Base-by-base conservation (phyloP, 2,329 filamentous ascomycete species). In the Diaporthe ilicicola region DNA sequence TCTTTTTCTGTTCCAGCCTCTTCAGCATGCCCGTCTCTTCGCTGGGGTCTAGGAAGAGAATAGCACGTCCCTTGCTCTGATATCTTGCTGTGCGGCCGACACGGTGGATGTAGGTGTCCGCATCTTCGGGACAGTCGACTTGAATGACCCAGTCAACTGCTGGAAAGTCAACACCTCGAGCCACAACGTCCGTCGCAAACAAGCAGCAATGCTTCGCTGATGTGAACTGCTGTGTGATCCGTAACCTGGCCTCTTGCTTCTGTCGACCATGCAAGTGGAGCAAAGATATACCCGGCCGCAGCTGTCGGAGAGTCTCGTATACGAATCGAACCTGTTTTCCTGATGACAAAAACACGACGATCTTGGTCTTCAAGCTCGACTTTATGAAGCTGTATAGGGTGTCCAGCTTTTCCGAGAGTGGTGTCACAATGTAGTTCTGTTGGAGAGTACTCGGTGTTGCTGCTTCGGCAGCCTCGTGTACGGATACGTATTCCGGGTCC, bases 111-210 rank as follows among this genome's bases (percentile, higher is more conserved):
- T 99, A 99, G 0, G 96, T 99, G 77, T 98, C 96, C 4, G 93
- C 93, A 80, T 99, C 95, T 81, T 99, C 96, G 0, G 96, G 96
- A 75, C 94, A 97, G 80, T 99, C 96, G n/a, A 94, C 88, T 79
- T 99, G 96, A n/a, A 99, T 94, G 6, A 99, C 96, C 93, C 96
- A 99, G 80, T 99, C 96, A 0, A 99, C 96, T 3, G 94, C 92
- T 0, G 96, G 96, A 78, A 99, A 98, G 80, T 99, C 96, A 15
- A 99, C 88, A 74, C 96, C 96, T 80, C 96, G 89, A 0, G 96
- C 96, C 4, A 97, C 94, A 7, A 99, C 94, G 78, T 99, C 96
- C 0, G 96, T 99, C 1, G 96, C 94, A 79, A 99, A 97, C 0
- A 99, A 87, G 78, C 96, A 98, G 0, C 94, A 92, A 70, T 93